Evolutionary conservation across 352 stramenopile species (phyloP), one percentile per base, ranked within the genome.

Genomic region (Lagenidium sp.): DNA sequence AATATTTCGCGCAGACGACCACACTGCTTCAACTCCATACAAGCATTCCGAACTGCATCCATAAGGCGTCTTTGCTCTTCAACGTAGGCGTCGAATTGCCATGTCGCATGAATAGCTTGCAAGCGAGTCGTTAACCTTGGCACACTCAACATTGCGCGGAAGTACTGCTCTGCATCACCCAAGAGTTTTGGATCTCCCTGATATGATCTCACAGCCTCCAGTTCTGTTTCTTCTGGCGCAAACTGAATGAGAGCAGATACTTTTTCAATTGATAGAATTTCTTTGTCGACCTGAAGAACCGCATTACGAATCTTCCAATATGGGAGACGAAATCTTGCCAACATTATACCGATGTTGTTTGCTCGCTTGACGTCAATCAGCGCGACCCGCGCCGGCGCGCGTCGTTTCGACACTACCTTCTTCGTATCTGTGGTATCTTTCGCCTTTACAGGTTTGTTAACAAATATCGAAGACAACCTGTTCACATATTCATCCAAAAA

Each of bases 281-380:
- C 63, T 39, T 88, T 88, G 55, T 92, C 79, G 5, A 92, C 70
- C 23, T 85, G 37, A 16, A 92, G 40, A n/a, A 92, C 70, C 15
- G 79, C 74, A 36, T 85, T 64, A 22, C 74, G 67, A 53, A 92
- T 82, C 46, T 82, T 82, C 29, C 61, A 63, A 50, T 92, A 92
- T 22, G 79, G 79, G 34, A 92, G 23, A n/a, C 79, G 74, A 47
- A 92, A 92, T 23, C 79, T 68, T 15, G 79, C 79, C 8, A 92
- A 44, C 79, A 92, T 87, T 52, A 92, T 92, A 41, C 79, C 79
- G 29, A 92, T 89, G 28, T 92, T 92, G 60, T 89, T 92, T 6
- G 79, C 79, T 13, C 79, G 69, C 45, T 92, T 92, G 4, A 77
- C 69, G 30, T 92, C 79, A 50, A 92, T 89, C 22, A 92, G 52